Evolutionary conservation across 208 protist genomes (phyloP), one percentile per base, ranked within the genome.

Genomic region (Lotmaria passim): DNA sequence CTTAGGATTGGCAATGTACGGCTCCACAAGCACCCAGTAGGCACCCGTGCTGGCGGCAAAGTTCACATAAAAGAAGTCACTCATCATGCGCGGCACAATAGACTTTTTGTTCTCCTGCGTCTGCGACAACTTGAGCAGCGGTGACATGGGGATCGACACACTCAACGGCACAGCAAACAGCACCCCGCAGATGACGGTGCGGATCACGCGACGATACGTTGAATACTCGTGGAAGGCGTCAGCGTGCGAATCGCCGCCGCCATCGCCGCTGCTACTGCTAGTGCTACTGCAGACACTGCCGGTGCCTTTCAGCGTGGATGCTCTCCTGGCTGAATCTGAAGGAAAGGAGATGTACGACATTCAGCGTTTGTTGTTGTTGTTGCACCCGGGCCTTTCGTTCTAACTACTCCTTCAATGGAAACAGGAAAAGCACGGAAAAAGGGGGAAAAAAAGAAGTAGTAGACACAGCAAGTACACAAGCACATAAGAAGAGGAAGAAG

Each of bases 41-140:
- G 80, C 52, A 6, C 61, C 43, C 11, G 73, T 50, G 60, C 73
- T 82, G 0, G 83, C 81, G 8, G 81, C 38, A 50, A 91, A 91
- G 57, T 80, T 86, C 19, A 91, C 81, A 31, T 81, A 86, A 43
- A 91, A 91, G 67, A 91, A 91, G 67, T 91, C 86, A 47, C 64
- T 87, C 81, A 91, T 89, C 75, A 91, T 91, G 28, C 86, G 75
- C 19, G 83, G 79, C 44, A 87, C 67, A 51, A 91, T 74, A 3
- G 75, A 73, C 56, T 79, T 89, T 34, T 82, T 79, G 73, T 88
- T 85, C 38, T 86, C 75, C 50, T 91, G 73, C 38, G 79, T 85
- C 46, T 79, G 81, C 14, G 86, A 91, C 2, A 91, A 67, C 57
- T 76, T 75, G 30, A 91, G 52, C 47, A 89, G 62, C 47, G 86